These are phyloP conservation scores for Neoboletus subvelutipes DNA, from an alignment of 768 basidiomycete genomes.

Conservation along the genomic window DNA sequence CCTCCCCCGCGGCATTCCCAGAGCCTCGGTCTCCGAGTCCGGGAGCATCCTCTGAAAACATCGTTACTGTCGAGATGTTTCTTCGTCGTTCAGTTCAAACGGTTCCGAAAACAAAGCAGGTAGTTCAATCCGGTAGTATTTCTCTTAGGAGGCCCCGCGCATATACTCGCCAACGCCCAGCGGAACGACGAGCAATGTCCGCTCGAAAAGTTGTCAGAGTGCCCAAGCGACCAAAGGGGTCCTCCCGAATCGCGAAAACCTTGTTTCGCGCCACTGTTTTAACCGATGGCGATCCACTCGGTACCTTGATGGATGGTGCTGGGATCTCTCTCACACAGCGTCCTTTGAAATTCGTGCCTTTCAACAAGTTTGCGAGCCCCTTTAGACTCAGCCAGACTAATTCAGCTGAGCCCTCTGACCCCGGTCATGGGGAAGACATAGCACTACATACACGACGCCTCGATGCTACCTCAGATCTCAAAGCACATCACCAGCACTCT, in stretches of 20 bases:
- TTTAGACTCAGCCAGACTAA: background rate
- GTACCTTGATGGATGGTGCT: conserved; percentile 11
- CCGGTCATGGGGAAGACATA: background rate
- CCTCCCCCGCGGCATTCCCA: background rate
- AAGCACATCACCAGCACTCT: background rate
- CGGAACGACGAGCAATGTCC: background rate
- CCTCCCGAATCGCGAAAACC: conserved; percentile 10
- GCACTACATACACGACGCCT: background rate
- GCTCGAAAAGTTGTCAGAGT: background rate
- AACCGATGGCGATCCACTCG: conserved; percentile 25
- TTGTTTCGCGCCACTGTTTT: conserved; percentile 30
- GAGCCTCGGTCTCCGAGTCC: background rate
- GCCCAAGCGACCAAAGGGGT: background rate
- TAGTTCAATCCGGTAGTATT: background rate
- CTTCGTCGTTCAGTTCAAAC: conserved; percentile 14
- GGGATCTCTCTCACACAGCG: conserved; percentile 17
- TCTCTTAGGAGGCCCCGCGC: conserved; percentile 9
- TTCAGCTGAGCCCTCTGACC: background rate
- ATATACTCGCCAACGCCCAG: conserved; percentile 17
- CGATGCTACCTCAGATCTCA: background rate
- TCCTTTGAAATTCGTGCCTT: conserved; percentile 30
- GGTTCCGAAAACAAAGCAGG: background rate
- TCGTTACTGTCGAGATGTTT: conserved; percentile 30
- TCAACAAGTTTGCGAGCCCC: conserved; percentile 20
- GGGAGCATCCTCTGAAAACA: background rate